Evolutionary conservation across 495 filamentous ascomycete species (phyloP), one percentile per base, ranked within the genome.

Genomic region (Podospora anserina): DNA sequence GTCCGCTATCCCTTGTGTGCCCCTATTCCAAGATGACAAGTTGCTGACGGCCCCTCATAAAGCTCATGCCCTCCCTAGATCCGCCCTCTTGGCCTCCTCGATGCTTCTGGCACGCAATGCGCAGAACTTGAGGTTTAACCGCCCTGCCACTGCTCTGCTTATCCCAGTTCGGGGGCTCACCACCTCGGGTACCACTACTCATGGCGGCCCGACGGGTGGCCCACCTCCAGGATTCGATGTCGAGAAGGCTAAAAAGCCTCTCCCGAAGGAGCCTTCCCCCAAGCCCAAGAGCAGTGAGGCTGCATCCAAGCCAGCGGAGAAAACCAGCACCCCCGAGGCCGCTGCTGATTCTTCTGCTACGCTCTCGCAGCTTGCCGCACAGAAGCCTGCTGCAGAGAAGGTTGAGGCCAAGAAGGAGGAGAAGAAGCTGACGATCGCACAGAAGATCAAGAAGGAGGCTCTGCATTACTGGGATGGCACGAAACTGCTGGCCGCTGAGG

Each of bases 401-500:
- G 59, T 62, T 1, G 77, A 74, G 69, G 79, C 87, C 66, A 88
- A 89, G 78, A 92, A 94, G 78, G 90, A 93, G 77, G 91, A 91
- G 67, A 83, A 89, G 76, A 84, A 90, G 75, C 81, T 96, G 81
- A 96, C 96, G 0, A 54, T 98, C 3, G 88, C 86, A 78, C 92
- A 97, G 76, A 96, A 93, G 82, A 86, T 98, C 72, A 98, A 96
- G 85, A 91, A 92, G 75, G 95, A 98, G 76, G 83, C 84, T 18
- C 86, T 89, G 69, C 95, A 99, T 78, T 99, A 98, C 82, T 98
- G 95, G 95, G 95, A 99, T 84, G 95, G 95, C 53, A 99, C 94
- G n/a, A 99, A 99, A 79, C 83, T 99, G 70, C 84, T 99, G 72
- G 92, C 91, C 27, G 91, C 91, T 0, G 95, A 99, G 80, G 90